Percentiles rank a stretch among this genome's conserved stretches.
phyloP scores from a whole-genome alignment of 768 basidiomycete genomes.

The Pleurotus pulmonarius region DNA sequence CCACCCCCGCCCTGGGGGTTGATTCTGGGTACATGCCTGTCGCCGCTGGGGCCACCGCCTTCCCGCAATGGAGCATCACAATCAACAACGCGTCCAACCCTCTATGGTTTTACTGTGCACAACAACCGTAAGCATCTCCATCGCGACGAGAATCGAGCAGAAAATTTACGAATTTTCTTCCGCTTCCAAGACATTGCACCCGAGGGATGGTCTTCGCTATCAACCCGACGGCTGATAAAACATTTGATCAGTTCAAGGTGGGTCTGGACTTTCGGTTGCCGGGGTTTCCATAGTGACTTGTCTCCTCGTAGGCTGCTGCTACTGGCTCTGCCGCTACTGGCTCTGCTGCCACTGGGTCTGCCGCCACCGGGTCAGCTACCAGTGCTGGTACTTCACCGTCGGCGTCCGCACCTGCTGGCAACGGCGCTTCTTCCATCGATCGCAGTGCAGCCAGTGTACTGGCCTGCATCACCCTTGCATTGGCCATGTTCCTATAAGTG shows the following conservation, averaged over 20 bases:
- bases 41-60: slow-evolving; percentile 27
- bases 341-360: slow-evolving; percentile 10
- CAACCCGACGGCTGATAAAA: slow-evolving; percentile 44
- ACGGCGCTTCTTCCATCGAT: neutral
- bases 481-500: neutral
- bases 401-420: slow-evolving; percentile 6
- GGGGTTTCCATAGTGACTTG: neutral
- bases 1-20: slow-evolving; percentile 23
- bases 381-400: slow-evolving; percentile 9
- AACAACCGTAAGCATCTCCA: slow-evolving; percentile 22
- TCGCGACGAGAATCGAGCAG: neutral
- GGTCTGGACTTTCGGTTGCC: neutral
- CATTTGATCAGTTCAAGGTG: slow-evolving; percentile 35
- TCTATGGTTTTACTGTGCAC: slow-evolving; percentile 55
- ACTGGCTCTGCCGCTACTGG: slow-evolving; percentile 17
- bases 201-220: slow-evolving; percentile 54
- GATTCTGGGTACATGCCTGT: slow-evolving; percentile 46
- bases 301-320: slow-evolving; percentile 19
- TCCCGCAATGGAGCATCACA: slow-evolving; percentile 33
- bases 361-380: slow-evolving; percentile 6
- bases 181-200: slow-evolving; percentile 35
- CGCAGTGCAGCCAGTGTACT: neutral
- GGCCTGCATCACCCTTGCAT: neutral
- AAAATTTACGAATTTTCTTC: neutral
- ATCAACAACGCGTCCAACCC: slow-evolving; percentile 33